phyloP scores from a whole-genome alignment of 495 filamentous ascomycete genomes.

The Pseudevernia furfuracea region DNA sequence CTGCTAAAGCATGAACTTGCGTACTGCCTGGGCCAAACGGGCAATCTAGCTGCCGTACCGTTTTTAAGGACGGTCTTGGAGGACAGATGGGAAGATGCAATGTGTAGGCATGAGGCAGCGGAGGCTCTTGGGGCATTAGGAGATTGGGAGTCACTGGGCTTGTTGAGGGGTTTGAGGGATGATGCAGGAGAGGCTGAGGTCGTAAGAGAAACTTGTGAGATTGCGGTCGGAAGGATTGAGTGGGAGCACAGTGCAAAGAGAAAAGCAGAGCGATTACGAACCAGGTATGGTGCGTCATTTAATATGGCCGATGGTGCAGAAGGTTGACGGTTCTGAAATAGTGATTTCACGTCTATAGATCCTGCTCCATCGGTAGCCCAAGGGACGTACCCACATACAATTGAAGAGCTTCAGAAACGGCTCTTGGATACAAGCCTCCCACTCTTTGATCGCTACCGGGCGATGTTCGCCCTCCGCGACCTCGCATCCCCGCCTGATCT shows the following conservation, averaged over 20 bases:
- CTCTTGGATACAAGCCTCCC: constrained; percentile 71
- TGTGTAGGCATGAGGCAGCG: constrained; percentile 95
- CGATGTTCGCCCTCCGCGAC: constrained; percentile 95
- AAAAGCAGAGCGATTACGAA: constrained; percentile 64
- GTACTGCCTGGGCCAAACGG: constrained; percentile 91
- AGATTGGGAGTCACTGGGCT: constrained; percentile 57
- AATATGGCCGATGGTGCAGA: constrained; percentile 21
- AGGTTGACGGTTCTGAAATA: constrained; percentile 31
- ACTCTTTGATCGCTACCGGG: constrained; percentile 88
- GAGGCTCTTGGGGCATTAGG: constrained; percentile 90
- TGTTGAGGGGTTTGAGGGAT: constrained; percentile 65
- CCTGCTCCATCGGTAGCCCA: constrained; percentile 82
- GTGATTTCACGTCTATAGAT: constrained; percentile 92
- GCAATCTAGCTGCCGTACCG: constrained; percentile 63
- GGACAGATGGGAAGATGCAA: constrained; percentile 72
- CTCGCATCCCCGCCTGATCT: constrained; percentile 86
- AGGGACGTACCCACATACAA: constrained; percentile 46
- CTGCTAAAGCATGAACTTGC: constrained; percentile 92
- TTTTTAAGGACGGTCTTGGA: constrained; percentile 70
- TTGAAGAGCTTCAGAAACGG: constrained; percentile 64
- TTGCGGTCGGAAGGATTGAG: constrained; percentile 86
- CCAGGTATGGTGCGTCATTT: constrained; percentile 51
- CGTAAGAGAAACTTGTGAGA: constrained; percentile 92
- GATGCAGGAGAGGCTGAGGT: constrained; percentile 63
- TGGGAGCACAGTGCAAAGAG: constrained; percentile 76